These are phyloP conservation scores for Pueraria montana DNA, from an alignment of 306 rosid species.

Conservation along the genomic window DNA sequence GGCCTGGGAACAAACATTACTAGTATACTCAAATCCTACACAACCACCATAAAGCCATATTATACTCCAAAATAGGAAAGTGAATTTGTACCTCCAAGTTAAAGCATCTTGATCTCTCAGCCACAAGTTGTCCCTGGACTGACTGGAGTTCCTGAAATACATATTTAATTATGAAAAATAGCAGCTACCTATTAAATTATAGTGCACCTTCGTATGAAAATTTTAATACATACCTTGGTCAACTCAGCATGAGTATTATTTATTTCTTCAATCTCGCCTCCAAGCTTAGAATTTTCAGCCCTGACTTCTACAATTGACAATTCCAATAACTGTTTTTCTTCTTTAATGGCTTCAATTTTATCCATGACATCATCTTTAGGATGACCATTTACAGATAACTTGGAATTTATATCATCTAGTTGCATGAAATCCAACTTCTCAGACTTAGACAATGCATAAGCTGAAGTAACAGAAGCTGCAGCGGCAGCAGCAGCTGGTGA, in stretches of 20 bases:
- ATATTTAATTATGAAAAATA: constrained; percentile 47
- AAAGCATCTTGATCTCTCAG: constrained; percentile 98
- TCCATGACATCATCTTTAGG: constrained; percentile 48
- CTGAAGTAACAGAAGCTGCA: constrained; percentile 96
- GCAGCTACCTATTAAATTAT: background rate
- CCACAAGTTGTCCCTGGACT: constrained; percentile 88
- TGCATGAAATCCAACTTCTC: constrained; percentile 69
- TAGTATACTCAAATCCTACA: constrained; percentile 24
- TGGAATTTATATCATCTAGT: constrained; percentile 58
- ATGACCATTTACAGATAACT: constrained; percentile 53
- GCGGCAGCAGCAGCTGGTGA: constrained; percentile 99
- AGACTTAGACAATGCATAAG: constrained; percentile 88
- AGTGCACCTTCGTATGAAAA: constrained; percentile 35
- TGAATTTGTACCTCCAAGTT: constrained; percentile 76
- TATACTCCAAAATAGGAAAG: constrained; percentile 23
- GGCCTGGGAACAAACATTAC: constrained; percentile 67
- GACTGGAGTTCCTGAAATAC: constrained; percentile 87
- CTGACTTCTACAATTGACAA: constrained; percentile 68
- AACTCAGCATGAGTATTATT: constrained; percentile 81
- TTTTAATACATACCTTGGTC: constrained; percentile 71
- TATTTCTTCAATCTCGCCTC: constrained; percentile 72
- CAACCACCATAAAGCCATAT: background rate
- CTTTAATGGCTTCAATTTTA: constrained; percentile 65
- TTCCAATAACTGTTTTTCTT: constrained; percentile 69
- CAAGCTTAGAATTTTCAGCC: constrained; percentile 73